phyloP scores from a whole-genome alignment of 805 yeast genomes.

The Candida nitratophila region DNA sequence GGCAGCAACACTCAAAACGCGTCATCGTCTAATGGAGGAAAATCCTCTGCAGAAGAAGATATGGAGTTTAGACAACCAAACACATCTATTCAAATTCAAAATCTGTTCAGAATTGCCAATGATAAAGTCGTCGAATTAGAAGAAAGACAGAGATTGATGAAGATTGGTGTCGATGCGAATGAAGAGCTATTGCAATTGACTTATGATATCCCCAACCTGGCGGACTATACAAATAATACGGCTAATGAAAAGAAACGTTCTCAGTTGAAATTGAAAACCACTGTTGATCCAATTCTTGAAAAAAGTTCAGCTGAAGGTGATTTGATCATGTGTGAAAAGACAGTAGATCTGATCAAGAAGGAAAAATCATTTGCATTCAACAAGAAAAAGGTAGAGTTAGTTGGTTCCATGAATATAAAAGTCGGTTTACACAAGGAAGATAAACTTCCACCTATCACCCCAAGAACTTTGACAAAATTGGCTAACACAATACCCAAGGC shows the following conservation, averaged over 20 bases:
- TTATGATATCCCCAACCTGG: conserved; percentile 6
- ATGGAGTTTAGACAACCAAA: conserved; percentile 4
- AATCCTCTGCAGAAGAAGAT: not conserved
- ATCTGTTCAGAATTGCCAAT: conserved; percentile 9
- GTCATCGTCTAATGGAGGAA: no score
- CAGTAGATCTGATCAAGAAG: conserved; percentile 8
- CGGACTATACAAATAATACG: conserved; percentile 5
- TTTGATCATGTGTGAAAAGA: not conserved
- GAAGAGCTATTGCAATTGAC: conserved; percentile 12
- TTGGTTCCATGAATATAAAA: conserved; percentile 6
- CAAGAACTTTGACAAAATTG: conserved; percentile 6
- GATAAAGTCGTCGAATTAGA: conserved; percentile 9
- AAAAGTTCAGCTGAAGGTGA: not conserved
- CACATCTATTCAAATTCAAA: conserved; percentile 11
- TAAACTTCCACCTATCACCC: conserved; percentile 11
- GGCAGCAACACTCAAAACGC: no score
- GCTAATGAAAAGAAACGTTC: conserved; percentile 8
- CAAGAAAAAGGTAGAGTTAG: conserved; percentile 7
- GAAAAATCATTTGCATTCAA: conserved; percentile 12
- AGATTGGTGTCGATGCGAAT: conserved; percentile 14
- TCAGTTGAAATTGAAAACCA: conserved; percentile 11
- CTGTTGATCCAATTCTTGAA: not conserved
- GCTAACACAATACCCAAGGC: not conserved
- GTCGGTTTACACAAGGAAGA: conserved; percentile 4
- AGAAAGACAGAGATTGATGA: conserved; percentile 8